Evolutionary conservation across 148 eudicot species (phyloP), one percentile per base, ranked within the genome.

Genomic region (Arbutus unedo): DNA sequence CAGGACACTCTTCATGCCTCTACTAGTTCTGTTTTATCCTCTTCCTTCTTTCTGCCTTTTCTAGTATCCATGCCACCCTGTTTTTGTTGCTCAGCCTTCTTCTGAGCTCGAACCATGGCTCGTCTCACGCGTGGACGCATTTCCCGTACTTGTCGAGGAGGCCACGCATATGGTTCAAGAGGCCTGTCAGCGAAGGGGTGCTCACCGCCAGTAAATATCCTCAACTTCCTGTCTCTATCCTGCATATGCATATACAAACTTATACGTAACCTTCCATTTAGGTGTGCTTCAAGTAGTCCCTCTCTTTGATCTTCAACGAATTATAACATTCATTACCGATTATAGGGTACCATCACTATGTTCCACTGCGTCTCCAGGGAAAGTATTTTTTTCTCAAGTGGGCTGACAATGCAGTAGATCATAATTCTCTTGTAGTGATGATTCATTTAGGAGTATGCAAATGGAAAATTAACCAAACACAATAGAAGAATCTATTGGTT

Each of bases 111-210:
- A 79, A 96, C 72, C 91, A 94, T 81, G 44, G 99, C 97, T 66
- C 98, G 85, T 83, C 96, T 92, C 74, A 89, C 96, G 84, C 95
- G 94, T 14, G 99, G 99, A 31, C 97, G 88, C 94, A 96, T 87
- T 84, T 94, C 97, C 81, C 98, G 91, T 68, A 96, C 97, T 87
- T 93, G 91, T 77, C 97, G 86, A 83, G 97, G 93, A 81, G 98
- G 98, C 95, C 91, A 91, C 50, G 83, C 74, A 82, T 81, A 94
- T 51, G 92, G 90, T 84, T 96, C 98, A 82, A 93, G 84, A 21
- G 93, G 90, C 81, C 86, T 92, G 88, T 94, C 99, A 74, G 84
- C 93, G 85, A 96, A 94, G 31, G 99, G 99, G 82, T 96, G 98
- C 84, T 94, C 99, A 72, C 86, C 81, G 38, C 86, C 94, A 73